Percentiles rank a stretch among this genome's conserved stretches.
phyloP scores from a whole-genome alignment of 257 asterid genomes.

The Nicotiana tabacum region DNA sequence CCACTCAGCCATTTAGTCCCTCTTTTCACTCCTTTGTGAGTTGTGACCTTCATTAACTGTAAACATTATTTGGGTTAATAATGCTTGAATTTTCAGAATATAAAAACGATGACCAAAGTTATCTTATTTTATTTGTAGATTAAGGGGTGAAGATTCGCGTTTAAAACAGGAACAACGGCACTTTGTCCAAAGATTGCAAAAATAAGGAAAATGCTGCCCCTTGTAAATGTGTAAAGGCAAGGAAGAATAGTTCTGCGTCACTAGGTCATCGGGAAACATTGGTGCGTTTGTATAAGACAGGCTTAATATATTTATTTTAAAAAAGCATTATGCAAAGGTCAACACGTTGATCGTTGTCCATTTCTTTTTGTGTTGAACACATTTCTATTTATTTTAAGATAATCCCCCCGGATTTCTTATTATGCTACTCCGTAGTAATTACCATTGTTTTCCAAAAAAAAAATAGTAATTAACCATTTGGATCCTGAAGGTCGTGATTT shows the following conservation, averaged over 20 bases:
- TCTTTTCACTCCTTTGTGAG: too few relatives aligned
- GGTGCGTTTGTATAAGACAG: not conserved
- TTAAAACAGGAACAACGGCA: not conserved
- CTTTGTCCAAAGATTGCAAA: not conserved
- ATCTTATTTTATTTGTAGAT: not conserved
- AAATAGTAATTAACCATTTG: too few relatives aligned
- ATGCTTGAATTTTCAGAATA: not conserved
- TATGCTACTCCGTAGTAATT: too few relatives aligned
- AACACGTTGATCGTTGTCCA: not conserved
- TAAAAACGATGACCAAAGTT: not conserved
- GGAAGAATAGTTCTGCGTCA: not conserved
- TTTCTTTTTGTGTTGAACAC: too few relatives aligned
- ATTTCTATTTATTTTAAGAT: too few relatives aligned
- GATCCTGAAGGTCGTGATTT: too few relatives aligned
- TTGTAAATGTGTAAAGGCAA: not conserved
- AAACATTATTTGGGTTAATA: not conserved
- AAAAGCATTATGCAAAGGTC: not conserved
- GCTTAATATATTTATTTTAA: too few relatives aligned
- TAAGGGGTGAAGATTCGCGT: not conserved
- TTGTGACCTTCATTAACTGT: not conserved
- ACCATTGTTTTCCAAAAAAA: too few relatives aligned
- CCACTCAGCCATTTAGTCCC: too few relatives aligned
- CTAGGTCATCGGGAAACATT: not conserved
- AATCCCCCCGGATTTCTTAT: too few relatives aligned
- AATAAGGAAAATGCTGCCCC: too few relatives aligned